phyloP scores from a whole-genome alignment of 139 green algal species.

The Picochlorum sp. region DNA sequence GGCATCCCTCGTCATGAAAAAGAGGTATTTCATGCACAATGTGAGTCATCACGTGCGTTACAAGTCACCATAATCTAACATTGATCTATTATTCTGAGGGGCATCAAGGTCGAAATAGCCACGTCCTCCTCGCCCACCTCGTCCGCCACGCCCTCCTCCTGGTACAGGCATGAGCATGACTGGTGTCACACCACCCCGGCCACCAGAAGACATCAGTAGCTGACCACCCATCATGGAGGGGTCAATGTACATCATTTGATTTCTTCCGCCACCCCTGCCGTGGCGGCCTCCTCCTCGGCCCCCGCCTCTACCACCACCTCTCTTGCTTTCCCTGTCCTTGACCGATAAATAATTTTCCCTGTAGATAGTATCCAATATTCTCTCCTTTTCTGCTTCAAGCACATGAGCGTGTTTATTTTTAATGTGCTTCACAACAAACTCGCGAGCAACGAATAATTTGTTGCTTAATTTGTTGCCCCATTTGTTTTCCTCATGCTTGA shows the following conservation, averaged over 20 bases:
- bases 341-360: slow-evolving; percentile 27
- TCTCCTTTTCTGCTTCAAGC: slow-evolving; percentile 45
- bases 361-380: slow-evolving; percentile 29
- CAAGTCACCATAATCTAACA: slow-evolving; percentile 82
- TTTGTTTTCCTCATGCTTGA: slow-evolving; percentile 68
- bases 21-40: not conserved
- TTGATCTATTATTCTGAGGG: slow-evolving; percentile 68
- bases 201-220: not conserved
- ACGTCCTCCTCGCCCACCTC: slow-evolving; percentile 14
- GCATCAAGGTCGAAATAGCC: slow-evolving; percentile 74
- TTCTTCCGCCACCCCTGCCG: slow-evolving; percentile 21
- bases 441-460: slow-evolving; percentile 76
- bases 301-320: slow-evolving; percentile 1
- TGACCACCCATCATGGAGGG: slow-evolving; percentile 75
- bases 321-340: slow-evolving; percentile 4
- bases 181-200: not conserved
- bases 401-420: slow-evolving; percentile 68
- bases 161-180: slow-evolving; percentile 5
- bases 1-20: too few species aligned
- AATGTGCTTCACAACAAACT: slow-evolving; percentile 90
- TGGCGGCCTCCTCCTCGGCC: not conserved
- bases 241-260: slow-evolving; percentile 54
- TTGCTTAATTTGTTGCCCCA: slow-evolving; percentile 66
- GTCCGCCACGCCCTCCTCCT: slow-evolving; percentile 11
- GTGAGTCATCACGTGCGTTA: slow-evolving; percentile 16